Base-by-base conservation (phyloP, 192 early-diverging fungal species). In the Coemansia sp. region DNA sequence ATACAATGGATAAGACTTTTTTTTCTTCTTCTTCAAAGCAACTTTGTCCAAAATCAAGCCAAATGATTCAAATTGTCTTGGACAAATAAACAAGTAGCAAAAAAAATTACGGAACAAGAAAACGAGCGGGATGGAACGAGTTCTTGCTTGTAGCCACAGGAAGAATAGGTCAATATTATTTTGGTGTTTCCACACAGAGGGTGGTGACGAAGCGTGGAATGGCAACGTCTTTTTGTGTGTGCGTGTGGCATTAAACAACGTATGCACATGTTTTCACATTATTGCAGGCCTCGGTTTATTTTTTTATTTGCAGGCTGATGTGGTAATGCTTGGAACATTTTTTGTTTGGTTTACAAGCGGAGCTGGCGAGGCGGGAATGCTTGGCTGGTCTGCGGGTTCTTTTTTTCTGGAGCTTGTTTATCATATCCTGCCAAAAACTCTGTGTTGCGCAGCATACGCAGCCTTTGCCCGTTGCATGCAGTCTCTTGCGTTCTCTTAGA, bases 391-490 rank as follows among this genome's bases (percentile, higher is more conserved):
- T 52, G 49, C 49, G 49, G 49, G 11, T 52, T 52, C 20, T 25
- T 25, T 52, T 50, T 52, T 52, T 52, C 49, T 52, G 49, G 49
- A 52, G 49, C 49, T 52, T 52, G 8, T 25, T 13, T 9, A 11
- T 20, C 49, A 23, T 25, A 7, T 13, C 22, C 22, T 52, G 49
- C 43, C 15, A 46, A 3, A 9, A 11, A 15, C 17, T n/a, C 17
- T 46, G 43, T 15, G 15, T 3, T 46, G 43, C 43, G 43, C 43
- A 46, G 15, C 43, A 46, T 46, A 46, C 49, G 9, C 22, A 52
- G 49, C 49, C 6, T 52, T 52, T 52, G 20, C 49, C 49, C 20
- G 49, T 52, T 25, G 49, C 49, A 52, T 52, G 49, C 49, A 52
- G 14, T 52, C 14, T 25, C 23, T 52, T 52, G 22, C 49, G 49